A percentile compares a stretch with the other conserved stretches of the same genome.
Conservation (phyloP, 202 grass and related monocot species). For the Carex arenaria region DNA sequence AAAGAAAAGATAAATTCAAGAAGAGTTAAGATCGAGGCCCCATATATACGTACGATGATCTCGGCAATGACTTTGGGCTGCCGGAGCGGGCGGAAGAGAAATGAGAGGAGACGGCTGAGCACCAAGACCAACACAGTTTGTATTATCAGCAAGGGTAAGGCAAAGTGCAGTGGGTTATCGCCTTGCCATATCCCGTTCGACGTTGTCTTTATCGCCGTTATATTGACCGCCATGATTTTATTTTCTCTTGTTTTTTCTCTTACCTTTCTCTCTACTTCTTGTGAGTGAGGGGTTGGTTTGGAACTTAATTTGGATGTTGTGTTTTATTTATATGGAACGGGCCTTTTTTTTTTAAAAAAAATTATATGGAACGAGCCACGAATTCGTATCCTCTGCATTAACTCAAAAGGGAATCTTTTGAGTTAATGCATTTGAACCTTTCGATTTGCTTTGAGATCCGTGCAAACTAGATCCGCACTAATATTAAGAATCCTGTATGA, state of each 20-base stretch:
- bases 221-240: constrained; percentile 25
- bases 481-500: too few species aligned
- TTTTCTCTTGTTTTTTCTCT: background rate
- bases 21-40: background rate
- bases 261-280: background rate
- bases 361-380: too few species aligned
- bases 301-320: too few species aligned
- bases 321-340: background rate
- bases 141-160: constrained; percentile 55
- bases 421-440: too few species aligned
- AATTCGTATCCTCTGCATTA: too few species aligned
- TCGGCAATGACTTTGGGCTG: constrained; percentile 81
- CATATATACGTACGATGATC: constrained; percentile 53
- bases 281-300: background rate
- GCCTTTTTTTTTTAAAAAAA: too few species aligned
- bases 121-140: constrained; percentile 46
- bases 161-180: constrained; percentile 69
- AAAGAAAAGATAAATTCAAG: background rate
- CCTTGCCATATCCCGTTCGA: constrained; percentile 75
- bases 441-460: too few species aligned
- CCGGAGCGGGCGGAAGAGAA: constrained; percentile 47
- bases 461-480: too few species aligned
- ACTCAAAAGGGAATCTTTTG: too few species aligned
- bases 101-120: constrained; percentile 49
- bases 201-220: constrained; percentile 48